Evolutionary conservation across 768 basidiomycete genomes (phyloP).

Genomic region (Melanogaster broomeanus): DNA sequence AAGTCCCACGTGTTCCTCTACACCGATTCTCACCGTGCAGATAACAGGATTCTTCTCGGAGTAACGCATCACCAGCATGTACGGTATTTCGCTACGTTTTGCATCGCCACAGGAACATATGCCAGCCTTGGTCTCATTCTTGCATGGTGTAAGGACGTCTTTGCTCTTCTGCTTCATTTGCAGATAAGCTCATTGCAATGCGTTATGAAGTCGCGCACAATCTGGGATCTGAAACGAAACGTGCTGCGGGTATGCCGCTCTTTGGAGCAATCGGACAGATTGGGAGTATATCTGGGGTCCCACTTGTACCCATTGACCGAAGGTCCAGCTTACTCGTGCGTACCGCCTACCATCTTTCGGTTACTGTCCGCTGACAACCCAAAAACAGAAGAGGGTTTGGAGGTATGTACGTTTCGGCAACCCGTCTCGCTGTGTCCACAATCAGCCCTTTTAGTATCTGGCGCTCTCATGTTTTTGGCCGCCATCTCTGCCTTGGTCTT

Average conservation of each 20-base stretch:
- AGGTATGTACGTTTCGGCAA: constrained; percentile 4
- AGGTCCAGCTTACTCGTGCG: constrained; percentile 41
- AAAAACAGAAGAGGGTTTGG: constrained; percentile 18
- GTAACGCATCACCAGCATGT: constrained; percentile 34
- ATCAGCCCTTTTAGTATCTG: constrained; percentile 14
- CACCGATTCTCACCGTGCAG: neutral
- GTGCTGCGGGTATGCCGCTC: constrained; percentile 43
- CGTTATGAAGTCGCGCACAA: constrained; percentile 40
- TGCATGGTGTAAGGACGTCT: constrained; percentile 46
- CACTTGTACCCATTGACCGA: constrained; percentile 44
- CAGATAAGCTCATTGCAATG: neutral
- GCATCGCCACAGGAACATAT: constrained; percentile 47
- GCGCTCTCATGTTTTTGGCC: constrained; percentile 25
- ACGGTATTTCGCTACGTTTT: constrained; percentile 49
- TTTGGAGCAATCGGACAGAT: constrained; percentile 44
- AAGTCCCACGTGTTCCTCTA: neutral
- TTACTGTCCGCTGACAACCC: neutral
- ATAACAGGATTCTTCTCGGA: constrained; percentile 34
- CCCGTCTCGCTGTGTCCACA: neutral
- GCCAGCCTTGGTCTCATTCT: constrained; percentile 45
- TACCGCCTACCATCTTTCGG: neutral
- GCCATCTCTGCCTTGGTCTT: constrained; percentile 19
- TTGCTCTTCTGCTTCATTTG: neutral
- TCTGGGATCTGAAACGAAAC: constrained; percentile 47
- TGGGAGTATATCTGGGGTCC: constrained; percentile 42